Base-by-base conservation (phyloP, 2,329 filamentous ascomycete genomes). In the Xylariaceae sp. region DNA sequence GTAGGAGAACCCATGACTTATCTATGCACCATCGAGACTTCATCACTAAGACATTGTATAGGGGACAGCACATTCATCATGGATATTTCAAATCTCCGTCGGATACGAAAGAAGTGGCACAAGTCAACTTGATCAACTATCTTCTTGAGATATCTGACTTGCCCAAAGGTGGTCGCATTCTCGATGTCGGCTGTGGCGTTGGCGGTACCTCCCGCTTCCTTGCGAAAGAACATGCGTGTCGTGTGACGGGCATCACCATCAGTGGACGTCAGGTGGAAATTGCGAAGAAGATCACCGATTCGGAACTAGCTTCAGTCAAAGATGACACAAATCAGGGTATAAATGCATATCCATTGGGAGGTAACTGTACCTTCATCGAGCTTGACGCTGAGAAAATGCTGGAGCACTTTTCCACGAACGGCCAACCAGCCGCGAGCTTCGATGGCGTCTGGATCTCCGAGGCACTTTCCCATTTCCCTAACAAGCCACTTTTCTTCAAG, bases 1-100 rank as follows among this genome's bases (percentile, higher is more conserved):
- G 81, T 83, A 73, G 41, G 61, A 60, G 36, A 22, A 11, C 16
- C 42, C 42, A 34, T 7, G 11, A 18, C 38, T 11, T 12, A 34
- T 5, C 47, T 14, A 16, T 33, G 16, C 33, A 36, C 1, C 22
- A 43, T 41, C 43, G 38, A 38, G 42, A n/a, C 13, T 18, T 14
- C 31, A 19, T 47, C 11, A 38, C 55, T 55, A 43, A 61, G 18
- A 18, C 17, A 9, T 18, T 10, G 17, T 17, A 14, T 34, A 83
- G 80, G 80, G 81, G 81, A 48, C 80, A 83, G 62, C 81, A 84
- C 60, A 84, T 84, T 62, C 82, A 84, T 62, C 81, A 85, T 57
- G 81, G 81, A 48, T 83, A 84, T 64, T 85, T 81, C 45, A 71
- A 71, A 50, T 72, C 71, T 50, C 68, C 74, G 0, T 69, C 60